phyloP scores from a whole-genome alignment of 805 yeast genomes.

The Dipodascopsis tothii region DNA sequence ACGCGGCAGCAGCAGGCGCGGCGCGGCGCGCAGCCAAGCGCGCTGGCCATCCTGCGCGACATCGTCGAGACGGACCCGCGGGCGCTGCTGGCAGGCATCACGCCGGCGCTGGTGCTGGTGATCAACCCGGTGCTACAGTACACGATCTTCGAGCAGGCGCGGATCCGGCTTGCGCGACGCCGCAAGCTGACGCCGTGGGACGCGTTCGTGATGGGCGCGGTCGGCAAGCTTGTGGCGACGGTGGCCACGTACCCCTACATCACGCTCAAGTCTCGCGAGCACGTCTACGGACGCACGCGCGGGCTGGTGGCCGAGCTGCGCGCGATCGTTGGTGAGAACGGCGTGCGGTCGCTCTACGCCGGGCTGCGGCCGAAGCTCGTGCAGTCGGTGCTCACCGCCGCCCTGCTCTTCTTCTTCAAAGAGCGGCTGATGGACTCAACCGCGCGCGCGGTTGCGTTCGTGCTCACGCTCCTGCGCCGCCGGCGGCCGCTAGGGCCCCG shows the following conservation, averaged over 20 bases:
- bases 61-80: slow-evolving; percentile 65
- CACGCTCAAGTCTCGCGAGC: slow-evolving; percentile 84
- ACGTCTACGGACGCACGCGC: slow-evolving; percentile 31
- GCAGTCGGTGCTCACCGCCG: slow-evolving; percentile 82
- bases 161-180: slow-evolving; percentile 52
- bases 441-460: slow-evolving; percentile 28
- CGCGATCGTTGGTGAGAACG: slow-evolving; percentile 31
- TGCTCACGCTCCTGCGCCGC: no score
- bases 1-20: neutral
- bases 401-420: slow-evolving; percentile 82
- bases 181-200: slow-evolving; percentile 57
- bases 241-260: slow-evolving; percentile 84
- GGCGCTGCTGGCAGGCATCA: slow-evolving; percentile 74
- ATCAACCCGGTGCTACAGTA: slow-evolving; percentile 86
- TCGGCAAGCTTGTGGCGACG: slow-evolving; percentile 86
- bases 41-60: slow-evolving; percentile 35
- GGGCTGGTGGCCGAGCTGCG: slow-evolving; percentile 32
- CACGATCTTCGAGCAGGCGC: slow-evolving; percentile 81
- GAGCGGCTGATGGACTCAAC: slow-evolving; percentile 68
- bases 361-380: slow-evolving; percentile 73
- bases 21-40: neutral
- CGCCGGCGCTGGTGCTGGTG: slow-evolving; percentile 81
- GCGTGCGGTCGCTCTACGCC: slow-evolving; percentile 46
- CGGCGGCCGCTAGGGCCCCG: no score
- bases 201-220: slow-evolving; percentile 80